These are phyloP conservation scores for Colletotrichum orchidophilum DNA, from an alignment of 2,329 filamentous ascomycete species.

Conservation along the genomic window DNA sequence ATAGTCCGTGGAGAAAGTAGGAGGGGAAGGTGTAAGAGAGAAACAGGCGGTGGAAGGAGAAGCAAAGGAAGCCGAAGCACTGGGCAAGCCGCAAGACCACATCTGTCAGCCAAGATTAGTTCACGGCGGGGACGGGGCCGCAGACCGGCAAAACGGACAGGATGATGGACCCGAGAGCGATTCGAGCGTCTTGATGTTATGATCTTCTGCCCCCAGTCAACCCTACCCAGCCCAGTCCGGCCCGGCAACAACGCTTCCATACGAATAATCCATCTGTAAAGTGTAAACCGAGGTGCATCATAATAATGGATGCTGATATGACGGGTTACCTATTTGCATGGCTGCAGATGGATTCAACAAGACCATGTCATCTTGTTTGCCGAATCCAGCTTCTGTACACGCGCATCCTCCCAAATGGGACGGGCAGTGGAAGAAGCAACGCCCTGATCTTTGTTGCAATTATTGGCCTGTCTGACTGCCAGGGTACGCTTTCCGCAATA, in stretches of 20 bases:
- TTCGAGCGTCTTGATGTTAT: background rate
- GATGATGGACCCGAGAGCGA: constrained; percentile 1
- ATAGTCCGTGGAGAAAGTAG: background rate
- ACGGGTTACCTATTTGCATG: background rate
- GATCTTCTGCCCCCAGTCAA: background rate
- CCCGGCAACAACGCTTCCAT: background rate
- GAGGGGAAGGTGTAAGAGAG: background rate
- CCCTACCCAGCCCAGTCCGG: background rate
- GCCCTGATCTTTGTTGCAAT: background rate
- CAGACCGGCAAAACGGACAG: background rate
- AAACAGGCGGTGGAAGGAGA: background rate
- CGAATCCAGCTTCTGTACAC: constrained; percentile 18
- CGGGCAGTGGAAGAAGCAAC: background rate
- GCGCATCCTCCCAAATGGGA: constrained; percentile 10
- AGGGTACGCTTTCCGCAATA: background rate
- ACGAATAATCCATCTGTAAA: background rate
- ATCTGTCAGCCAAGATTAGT: background rate
- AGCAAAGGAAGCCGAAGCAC: background rate
- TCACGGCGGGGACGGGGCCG: background rate
- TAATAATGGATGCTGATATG: background rate
- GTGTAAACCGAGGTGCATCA: background rate
- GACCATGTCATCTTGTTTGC: constrained; percentile 10
- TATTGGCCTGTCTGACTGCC: background rate
- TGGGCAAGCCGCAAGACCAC: background rate
- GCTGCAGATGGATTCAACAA: constrained; percentile 5